Base-by-base conservation (phyloP, 495 filamentous ascomycete species). In the Neurospora tetrasperma region DNA sequence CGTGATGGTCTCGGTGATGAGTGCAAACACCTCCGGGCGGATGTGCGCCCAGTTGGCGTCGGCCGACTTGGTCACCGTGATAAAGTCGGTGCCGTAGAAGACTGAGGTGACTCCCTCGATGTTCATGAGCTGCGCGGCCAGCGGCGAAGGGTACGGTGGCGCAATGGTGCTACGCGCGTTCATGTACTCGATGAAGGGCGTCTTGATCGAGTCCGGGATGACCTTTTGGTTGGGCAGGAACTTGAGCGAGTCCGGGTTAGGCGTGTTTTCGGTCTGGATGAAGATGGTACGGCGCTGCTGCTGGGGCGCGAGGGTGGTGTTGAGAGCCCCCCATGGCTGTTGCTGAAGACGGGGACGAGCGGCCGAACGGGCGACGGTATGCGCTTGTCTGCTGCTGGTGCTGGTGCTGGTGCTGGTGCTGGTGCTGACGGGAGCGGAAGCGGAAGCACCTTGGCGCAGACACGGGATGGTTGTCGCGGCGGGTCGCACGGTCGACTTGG, bases 71-170 rank as follows among this genome's bases (percentile, higher is more conserved):
- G 93, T 97, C 44, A 99, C 93, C 0, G 96, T 99, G 80, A 99
- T 97, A 82, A 96, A 98, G 78, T 99, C 95, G 27, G 89, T 82
- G 42, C 94, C 96, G 83, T 96, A 97, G 84, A 98, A 98, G n/a
- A 99, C 92, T 4, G 91, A 89, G 18, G 92, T 93, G 3, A 98
- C 91, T 14, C 96, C 96, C 76, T 98, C 96, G 69, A 97, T 90
- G 78, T 91, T 92, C 83, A 98, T 88, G 27, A 99, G 87, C 78
- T 95, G 88, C 14, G 93, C 92, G 9, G 96, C 96, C 18, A 99
- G 87, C 16, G 93, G 94, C n/a, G 96, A 98, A 9, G 95, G 94
- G 78, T 98, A 90, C 2, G 94, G 94, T 23, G 94, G 91, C 35
- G 93, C 88, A 73, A 97, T 87, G 6, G 96, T 97, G 4, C 93